A percentile compares a stretch with the other conserved stretches of the same genome.
These are phyloP conservation scores for Candida bentonensis DNA, from an alignment of 805 yeast species.

Conservation along the genomic window DNA sequence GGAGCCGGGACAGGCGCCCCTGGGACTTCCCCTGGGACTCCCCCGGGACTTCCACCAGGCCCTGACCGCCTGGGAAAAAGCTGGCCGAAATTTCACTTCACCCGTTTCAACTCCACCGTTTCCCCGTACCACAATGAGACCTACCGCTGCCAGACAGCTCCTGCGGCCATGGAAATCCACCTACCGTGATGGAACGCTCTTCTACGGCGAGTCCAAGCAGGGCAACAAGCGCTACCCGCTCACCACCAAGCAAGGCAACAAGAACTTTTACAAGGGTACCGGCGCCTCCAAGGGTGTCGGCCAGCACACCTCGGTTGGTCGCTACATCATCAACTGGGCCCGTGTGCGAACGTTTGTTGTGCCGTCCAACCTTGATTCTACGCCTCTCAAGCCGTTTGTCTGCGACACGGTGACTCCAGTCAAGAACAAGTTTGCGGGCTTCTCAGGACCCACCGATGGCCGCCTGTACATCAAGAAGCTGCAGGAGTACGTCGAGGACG, in stretches of 20 bases:
- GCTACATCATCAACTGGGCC: constrained; percentile 64
- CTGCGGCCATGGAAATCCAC: constrained; percentile 88
- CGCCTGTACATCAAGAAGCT: constrained; percentile 58
- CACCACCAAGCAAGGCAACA: constrained; percentile 89
- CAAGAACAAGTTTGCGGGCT: constrained; percentile 56
- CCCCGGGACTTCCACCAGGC: too few relatives aligned
- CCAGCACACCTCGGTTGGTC: constrained; percentile 55
- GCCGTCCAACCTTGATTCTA: constrained; percentile 34
- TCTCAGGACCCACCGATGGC: constrained; percentile 57
- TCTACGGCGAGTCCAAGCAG: constrained; percentile 62
- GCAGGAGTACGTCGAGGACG: constrained; percentile 62
- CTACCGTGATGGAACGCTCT: constrained; percentile 66
- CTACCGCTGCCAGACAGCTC: constrained; percentile 28
- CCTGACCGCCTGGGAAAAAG: too few relatives aligned
- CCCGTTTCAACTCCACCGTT: too few relatives aligned
- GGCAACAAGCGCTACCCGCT: constrained; percentile 73
- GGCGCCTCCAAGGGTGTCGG: constrained; percentile 83
- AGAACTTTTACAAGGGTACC: constrained; percentile 90
- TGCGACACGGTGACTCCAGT: constrained; percentile 61
- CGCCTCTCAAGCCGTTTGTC: constrained; percentile 57
- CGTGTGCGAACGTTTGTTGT: constrained; percentile 85
- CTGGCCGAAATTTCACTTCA: too few relatives aligned
- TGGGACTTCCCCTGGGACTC: too few relatives aligned
- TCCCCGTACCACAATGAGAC: constrained; percentile 25
- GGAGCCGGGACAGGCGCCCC: too few relatives aligned